Conservation (phyloP, 192 early-diverging fungal species). For the Rhizophagus clarus region DNA sequence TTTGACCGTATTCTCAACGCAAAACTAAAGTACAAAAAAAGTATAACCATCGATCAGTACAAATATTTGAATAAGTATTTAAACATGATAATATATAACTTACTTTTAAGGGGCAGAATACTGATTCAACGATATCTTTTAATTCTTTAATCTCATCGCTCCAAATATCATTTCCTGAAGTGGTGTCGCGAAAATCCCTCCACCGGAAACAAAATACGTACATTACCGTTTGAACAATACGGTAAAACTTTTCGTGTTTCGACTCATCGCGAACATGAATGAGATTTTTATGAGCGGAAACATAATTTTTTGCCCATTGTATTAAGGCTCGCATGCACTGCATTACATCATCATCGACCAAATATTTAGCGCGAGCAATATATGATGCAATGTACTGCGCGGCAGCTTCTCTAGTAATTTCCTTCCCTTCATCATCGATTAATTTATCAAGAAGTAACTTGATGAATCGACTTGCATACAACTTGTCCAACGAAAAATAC, state of each 20-base stretch:
- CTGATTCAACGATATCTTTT: constrained; percentile 74
- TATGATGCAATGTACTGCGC: constrained; percentile 86
- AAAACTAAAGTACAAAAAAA: constrained; percentile 46
- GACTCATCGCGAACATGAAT: constrained; percentile 54
- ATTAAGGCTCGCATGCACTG: constrained; percentile 69
- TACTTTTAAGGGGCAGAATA: constrained; percentile 76
- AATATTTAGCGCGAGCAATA: constrained; percentile 82
- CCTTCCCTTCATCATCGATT: constrained; percentile 59
- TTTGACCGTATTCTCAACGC: constrained; percentile 73
- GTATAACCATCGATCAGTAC: neutral
- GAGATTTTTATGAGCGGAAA: constrained; percentile 65
- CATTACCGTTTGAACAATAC: constrained; percentile 82
- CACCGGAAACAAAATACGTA: constrained; percentile 97
- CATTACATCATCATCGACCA: constrained; percentile 65
- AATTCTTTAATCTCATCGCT: constrained; percentile 66
- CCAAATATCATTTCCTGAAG: constrained; percentile 47
- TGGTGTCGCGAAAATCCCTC: constrained; percentile 67
- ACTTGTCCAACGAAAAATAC: constrained; percentile 68
- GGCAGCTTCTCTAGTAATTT: constrained; percentile 73
- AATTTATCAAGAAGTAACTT: constrained; percentile 42
- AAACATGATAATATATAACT: neutral
- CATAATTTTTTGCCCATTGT: constrained; percentile 65
- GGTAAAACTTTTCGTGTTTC: constrained; percentile 81
- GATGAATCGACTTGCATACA: constrained; percentile 79
- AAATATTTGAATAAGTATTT: neutral